These are phyloP conservation scores for Thraustotheca clavata DNA, from an alignment of 352 stramenopile species.

Conservation along the genomic window DNA sequence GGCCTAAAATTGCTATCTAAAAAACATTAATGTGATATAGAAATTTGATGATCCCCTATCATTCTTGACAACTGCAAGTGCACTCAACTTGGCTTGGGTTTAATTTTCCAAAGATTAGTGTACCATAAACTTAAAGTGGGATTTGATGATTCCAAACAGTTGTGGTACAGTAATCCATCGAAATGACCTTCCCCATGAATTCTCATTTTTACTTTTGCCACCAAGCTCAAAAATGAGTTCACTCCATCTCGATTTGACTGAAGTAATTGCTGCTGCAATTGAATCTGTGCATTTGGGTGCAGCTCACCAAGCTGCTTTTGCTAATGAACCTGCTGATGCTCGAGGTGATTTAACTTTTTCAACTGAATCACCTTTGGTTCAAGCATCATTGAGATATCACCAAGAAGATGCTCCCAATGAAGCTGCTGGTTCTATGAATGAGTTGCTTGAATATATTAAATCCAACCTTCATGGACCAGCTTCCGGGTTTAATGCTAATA, in stretches of 20 bases:
- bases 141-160: no score
- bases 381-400: not conserved
- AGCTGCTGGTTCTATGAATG: not conserved
- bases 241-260: not conserved
- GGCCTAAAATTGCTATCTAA: not conserved
- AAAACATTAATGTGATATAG: not conserved
- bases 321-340: not conserved
- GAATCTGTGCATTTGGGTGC: not conserved
- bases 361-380: not conserved
- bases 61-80: no score
- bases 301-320: not conserved
- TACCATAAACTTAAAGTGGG: no score
- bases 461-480: not conserved
- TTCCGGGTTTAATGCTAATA: not conserved
- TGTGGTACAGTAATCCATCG: no score
- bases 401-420: not conserved
- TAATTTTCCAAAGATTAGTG: no score
- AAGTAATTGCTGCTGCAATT: not conserved
- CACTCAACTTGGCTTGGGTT: no score
- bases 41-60: no score
- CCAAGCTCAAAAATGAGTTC: no score
- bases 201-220: no score
- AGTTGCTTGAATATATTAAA: not conserved
- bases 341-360: not conserved
- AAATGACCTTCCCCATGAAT: no score